A percentile compares a stretch with the other conserved stretches of the same genome.
These are phyloP conservation scores for Lepraria neglecta DNA, from an alignment of 495 filamentous ascomycete species.

Conservation along the genomic window DNA sequence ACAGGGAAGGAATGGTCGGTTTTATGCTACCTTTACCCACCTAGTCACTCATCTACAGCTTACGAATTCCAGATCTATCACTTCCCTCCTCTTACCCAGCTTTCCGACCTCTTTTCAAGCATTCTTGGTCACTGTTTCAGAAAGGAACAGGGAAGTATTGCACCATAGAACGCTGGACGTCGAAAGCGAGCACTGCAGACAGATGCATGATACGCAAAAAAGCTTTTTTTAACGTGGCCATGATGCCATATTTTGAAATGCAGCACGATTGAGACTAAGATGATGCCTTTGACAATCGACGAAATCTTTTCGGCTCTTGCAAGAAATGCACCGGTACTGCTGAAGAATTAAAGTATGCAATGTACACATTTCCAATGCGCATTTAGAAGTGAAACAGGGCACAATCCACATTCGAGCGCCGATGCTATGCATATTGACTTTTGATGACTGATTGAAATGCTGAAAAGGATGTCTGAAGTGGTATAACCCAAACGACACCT, in stretches of 20 bases:
- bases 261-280: constrained; percentile 14
- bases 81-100: not conserved
- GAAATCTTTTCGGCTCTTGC: not conserved
- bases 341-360: constrained; percentile 9
- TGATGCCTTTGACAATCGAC: not conserved
- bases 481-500: constrained; percentile 15
- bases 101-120: not conserved
- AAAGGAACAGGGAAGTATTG: not conserved
- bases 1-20: not conserved
- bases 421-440: constrained; percentile 12
- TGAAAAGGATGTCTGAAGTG: constrained; percentile 11
- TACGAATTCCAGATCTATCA: not conserved
- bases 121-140: not conserved
- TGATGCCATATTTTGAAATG: constrained; percentile 14
- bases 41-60: constrained; percentile 8
- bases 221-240: constrained; percentile 6
- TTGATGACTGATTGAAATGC: constrained; percentile 15
- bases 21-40: not conserved
- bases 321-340: constrained; percentile 1
- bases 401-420: constrained; percentile 3
- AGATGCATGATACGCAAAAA: constrained; percentile 1
- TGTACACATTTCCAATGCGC: constrained; percentile 11
- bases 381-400: constrained; percentile 3
- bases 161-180: constrained; percentile 2
- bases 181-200: constrained; percentile 10